Base-by-base conservation (phyloP, 306 rosid species). In the Carpinus fangiana region DNA sequence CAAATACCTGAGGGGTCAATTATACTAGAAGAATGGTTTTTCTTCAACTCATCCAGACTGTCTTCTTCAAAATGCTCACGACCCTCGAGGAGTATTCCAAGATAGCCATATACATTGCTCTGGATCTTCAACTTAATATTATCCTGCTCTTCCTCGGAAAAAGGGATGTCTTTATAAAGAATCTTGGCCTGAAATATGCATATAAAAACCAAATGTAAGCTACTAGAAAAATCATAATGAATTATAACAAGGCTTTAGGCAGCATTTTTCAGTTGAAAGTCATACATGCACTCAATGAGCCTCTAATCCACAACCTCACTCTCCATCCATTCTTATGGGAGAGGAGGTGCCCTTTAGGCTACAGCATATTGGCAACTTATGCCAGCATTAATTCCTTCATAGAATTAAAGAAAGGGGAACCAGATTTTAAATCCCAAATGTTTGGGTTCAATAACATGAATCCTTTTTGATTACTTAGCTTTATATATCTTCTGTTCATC, bases 21-120 rank as follows among this genome's bases (percentile, higher is more conserved):
- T 72, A 61, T 78, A 68, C 79, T 54, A 48, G 88, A 87, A 46
- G 82, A 80, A 67, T 79, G 87, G 62, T 55, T 84, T 78, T 78
- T 80, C 85, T 85, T 82, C 56, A 65, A 75, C 78, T 83, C 91
- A 74, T 77, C 84, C 80, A 85, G 82, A 78, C 75, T 78, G 84
- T 91, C 99, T 79, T 96, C 99, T 86, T 96, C 99, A 80, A 93
- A 96, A 57, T 86, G 96, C 87, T 96, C 99, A 59, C 99, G 98
- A 4, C 99, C 99, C 86, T 96, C 99, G 78, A 96, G 96, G 59
- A 96, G 93, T 78, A 90, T 84, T 76, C 98, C 99, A 83, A 96
- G 91, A 89, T 96, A 96, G 62, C 97, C 89, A 59, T 93, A 96
- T 56, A 90, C 93, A 73, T 93, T 93, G 82, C 90, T 93, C 84